Conservation (phyloP, 306 rosid genomes). For the Castanea mollissima region DNA sequence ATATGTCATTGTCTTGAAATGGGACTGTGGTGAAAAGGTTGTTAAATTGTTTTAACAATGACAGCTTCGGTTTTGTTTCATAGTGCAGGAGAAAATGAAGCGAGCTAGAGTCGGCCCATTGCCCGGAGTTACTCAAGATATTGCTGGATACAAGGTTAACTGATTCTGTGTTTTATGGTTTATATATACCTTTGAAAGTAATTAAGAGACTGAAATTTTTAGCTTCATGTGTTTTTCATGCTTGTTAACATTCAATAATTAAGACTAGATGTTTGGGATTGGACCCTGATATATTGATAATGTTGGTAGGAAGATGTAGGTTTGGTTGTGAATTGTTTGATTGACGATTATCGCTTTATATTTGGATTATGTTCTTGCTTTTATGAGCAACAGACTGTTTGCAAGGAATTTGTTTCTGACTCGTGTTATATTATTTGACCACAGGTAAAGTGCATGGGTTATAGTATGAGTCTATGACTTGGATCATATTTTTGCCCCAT, state of each 20-base stretch:
- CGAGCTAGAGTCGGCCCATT: conserved; percentile 88
- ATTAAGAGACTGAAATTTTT: neutral
- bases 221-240: neutral
- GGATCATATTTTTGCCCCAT: neutral
- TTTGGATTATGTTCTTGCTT: neutral
- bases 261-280: neutral
- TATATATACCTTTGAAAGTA: neutral
- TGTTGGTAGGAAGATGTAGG: neutral
- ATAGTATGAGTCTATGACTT: neutral
- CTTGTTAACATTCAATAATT: neutral
- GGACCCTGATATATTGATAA: neutral
- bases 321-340: neutral
- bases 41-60: conserved; percentile 8
- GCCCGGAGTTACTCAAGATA: conserved; percentile 96
- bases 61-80: conserved; percentile 22
- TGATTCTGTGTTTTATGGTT: neutral
- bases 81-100: conserved; percentile 84
- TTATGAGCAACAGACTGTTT: neutral
- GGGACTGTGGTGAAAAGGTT: neutral
- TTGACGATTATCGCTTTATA: neutral
- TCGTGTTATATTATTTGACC: neutral
- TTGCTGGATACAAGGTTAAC: conserved; percentile 82
- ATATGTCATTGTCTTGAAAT: neutral
- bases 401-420: neutral
- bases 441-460: neutral